A percentile compares a stretch with the other conserved stretches of the same genome.
Conservation (phyloP, 805 yeast genomes). For the Wickerhamomyces queroliae region DNA sequence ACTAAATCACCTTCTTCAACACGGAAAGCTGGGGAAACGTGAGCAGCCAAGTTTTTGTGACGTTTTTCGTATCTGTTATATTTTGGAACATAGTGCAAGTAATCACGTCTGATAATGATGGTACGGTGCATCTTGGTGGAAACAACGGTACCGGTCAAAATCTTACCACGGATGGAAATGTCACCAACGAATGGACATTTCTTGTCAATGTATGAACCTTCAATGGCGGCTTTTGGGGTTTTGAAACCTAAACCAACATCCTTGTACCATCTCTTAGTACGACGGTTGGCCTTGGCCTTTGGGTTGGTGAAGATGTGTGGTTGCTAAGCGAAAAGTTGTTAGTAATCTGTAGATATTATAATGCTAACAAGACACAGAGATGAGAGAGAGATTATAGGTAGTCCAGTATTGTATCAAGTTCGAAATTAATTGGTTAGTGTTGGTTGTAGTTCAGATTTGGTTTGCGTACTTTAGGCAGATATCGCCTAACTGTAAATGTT, state of each 20-base stretch:
- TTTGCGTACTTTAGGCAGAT: no score
- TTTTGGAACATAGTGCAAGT: slow-evolving; percentile 99
- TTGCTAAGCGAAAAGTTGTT: slow-evolving; percentile 59
- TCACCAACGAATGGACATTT: slow-evolving; percentile 99
- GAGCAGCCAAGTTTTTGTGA: slow-evolving; percentile 99
- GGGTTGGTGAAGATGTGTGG: slow-evolving; percentile 99
- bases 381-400: no score
- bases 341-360: slow-evolving; percentile 22
- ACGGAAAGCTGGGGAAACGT: slow-evolving; percentile 99
- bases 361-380: no score
- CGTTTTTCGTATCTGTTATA: slow-evolving; percentile 99
- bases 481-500: no score
- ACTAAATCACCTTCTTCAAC: slow-evolving; percentile 98
- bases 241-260: slow-evolving; percentile 99
- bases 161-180: slow-evolving; percentile 99
- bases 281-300: slow-evolving; percentile 97
- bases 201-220: slow-evolving; percentile 99
- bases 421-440: no score
- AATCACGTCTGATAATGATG: slow-evolving; percentile 98
- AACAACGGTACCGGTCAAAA: slow-evolving; percentile 98
- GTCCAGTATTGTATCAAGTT: no score
- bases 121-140: slow-evolving; percentile 99
- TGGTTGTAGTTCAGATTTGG: no score
- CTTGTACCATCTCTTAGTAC: slow-evolving; percentile 99
- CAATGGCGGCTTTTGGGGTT: slow-evolving; percentile 98